Evolutionary conservation across 2,329 filamentous ascomycete species (phyloP).

Genomic region (Dothiorella sarmentorum): DNA sequence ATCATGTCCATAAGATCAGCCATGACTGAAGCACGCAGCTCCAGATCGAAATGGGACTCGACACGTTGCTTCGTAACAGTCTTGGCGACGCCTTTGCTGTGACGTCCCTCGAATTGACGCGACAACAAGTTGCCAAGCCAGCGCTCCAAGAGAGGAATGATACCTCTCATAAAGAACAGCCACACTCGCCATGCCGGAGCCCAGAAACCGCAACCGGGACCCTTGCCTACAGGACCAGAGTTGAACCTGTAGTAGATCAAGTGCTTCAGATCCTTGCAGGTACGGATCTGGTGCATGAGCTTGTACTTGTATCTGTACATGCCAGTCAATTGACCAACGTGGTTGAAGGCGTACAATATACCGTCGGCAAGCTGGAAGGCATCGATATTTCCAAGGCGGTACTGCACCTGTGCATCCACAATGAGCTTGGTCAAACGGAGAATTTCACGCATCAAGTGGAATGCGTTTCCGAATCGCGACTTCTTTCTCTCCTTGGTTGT

Average conservation of each 20-base stretch:
- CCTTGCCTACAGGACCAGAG: constrained; percentile 92
- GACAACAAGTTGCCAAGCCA: constrained; percentile 97
- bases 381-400: constrained; percentile 94
- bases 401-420: constrained; percentile 97
- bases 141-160: constrained; percentile 91
- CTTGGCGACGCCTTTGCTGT: constrained; percentile 98
- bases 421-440: constrained; percentile 93
- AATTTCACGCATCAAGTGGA: constrained; percentile 98
- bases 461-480: constrained; percentile 97
- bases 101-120: constrained; percentile 94
- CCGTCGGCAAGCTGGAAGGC: constrained; percentile 98
- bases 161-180: constrained; percentile 99
- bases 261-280: constrained; percentile 98
- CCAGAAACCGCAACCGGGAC: constrained; percentile 98
- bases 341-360: constrained; percentile 99
- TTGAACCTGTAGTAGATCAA: constrained; percentile 99
- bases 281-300: constrained; percentile 98
- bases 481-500: constrained; percentile 99
- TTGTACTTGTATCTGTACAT: constrained; percentile 99
- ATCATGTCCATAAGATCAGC: constrained; percentile 99
- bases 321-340: constrained; percentile 94
- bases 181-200: constrained; percentile 97
- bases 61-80: constrained; percentile 99
- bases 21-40: constrained; percentile 97
- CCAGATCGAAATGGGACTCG: constrained; percentile 96